Conservation (phyloP, 139 green algal genomes). For the Chlamydomonas sp. region DNA sequence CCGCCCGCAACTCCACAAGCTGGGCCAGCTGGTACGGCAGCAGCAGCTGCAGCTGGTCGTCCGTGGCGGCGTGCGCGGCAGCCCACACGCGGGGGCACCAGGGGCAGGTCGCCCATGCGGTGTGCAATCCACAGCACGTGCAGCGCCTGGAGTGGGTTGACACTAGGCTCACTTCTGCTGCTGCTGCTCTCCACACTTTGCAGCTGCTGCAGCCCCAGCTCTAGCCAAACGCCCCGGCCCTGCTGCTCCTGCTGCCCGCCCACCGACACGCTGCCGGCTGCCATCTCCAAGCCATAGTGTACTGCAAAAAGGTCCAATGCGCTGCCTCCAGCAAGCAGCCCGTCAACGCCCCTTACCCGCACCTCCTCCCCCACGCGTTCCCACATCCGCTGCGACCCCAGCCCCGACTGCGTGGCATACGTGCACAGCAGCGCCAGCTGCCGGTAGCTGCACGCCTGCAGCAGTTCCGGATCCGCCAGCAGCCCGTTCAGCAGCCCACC, state of each 20-base stretch:
- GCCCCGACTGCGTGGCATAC: not conserved
- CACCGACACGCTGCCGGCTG: too few relatives aligned
- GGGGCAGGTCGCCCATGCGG: not conserved
- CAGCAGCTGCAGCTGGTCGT: not conserved
- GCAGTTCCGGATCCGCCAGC: not conserved
- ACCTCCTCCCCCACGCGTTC: not conserved
- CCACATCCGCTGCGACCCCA: not conserved
- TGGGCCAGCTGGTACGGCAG: conserved; percentile 9
- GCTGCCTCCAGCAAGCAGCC: too few relatives aligned
- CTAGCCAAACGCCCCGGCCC: not conserved
- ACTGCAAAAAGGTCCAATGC: too few relatives aligned
- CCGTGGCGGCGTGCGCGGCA: not conserved
- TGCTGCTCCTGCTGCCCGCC: too few relatives aligned
- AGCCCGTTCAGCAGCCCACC: not conserved
- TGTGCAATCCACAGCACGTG: conserved; percentile 14
- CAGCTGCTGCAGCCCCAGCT: not conserved
- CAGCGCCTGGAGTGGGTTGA: not conserved
- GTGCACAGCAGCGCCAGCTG: conserved; percentile 20
- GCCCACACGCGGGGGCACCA: not conserved
- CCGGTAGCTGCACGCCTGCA: not conserved
- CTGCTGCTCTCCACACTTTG: too few relatives aligned
- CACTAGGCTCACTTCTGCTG: too few relatives aligned
- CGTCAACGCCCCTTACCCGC: too few relatives aligned
- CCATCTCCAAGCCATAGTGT: too few relatives aligned
- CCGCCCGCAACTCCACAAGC: conserved; percentile 7